Evolutionary conservation across 768 basidiomycete species (phyloP).

Genomic region (Boletus coccyginus): DNA sequence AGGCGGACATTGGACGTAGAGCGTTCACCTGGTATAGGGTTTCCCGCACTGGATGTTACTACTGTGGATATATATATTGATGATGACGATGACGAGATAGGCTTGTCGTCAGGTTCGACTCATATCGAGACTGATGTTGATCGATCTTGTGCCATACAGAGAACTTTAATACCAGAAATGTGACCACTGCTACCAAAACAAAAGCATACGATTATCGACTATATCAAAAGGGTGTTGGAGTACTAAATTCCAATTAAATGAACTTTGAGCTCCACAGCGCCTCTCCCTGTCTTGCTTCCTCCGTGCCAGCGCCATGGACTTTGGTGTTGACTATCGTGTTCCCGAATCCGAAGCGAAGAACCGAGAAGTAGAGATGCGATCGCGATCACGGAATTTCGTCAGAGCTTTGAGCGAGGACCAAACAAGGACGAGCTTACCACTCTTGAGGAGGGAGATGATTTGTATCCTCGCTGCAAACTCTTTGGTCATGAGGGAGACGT

Average conservation of each 20-base stretch:
- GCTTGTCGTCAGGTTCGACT: not conserved
- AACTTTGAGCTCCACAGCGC: constrained; percentile 54
- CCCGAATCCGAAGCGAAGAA: not conserved
- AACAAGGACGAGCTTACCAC: constrained; percentile 34
- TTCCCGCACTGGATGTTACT: not conserved
- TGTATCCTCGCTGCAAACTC: constrained; percentile 55
- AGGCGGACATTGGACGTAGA: constrained; percentile 11
- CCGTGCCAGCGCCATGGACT: constrained; percentile 46
- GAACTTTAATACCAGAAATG: constrained; percentile 1
- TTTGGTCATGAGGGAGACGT: constrained; percentile 49
- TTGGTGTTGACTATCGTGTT: constrained; percentile 40
- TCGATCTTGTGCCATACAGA: constrained; percentile 7
- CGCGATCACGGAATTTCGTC: constrained; percentile 1
- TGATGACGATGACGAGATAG: not conserved
- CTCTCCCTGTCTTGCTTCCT: constrained; percentile 49
- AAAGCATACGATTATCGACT: not conserved
- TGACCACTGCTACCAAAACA: not conserved
- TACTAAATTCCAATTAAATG: constrained; percentile 29
- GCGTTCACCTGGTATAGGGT: not conserved
- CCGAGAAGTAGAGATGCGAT: not conserved
- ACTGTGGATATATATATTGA: not conserved
- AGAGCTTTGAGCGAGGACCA: not conserved
- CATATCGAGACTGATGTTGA: constrained; percentile 2
- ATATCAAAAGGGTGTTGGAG: not conserved
- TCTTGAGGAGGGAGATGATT: constrained; percentile 51